Evolutionary conservation across 2,329 filamentous ascomycete genomes (phyloP).

Genomic region (Cladophialophora exuberans): DNA sequence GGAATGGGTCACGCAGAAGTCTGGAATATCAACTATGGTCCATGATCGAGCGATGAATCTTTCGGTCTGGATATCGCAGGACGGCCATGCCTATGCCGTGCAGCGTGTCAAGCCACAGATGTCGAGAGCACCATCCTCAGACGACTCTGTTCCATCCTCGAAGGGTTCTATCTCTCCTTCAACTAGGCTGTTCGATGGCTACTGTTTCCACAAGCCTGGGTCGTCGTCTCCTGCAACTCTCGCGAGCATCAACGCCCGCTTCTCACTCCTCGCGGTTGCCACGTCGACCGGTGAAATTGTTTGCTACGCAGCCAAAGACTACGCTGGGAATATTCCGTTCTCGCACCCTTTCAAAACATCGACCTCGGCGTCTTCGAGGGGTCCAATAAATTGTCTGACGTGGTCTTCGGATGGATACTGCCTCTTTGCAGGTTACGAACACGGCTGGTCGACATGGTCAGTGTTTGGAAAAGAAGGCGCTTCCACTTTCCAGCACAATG

Average conservation of each 20-base stretch:
- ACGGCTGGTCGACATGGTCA: slow-evolving; percentile 95
- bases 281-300: slow-evolving; percentile 77
- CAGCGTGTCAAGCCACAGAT: slow-evolving; percentile 63
- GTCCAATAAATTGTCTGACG: slow-evolving; percentile 70
- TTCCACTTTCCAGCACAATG: slow-evolving; percentile 77
- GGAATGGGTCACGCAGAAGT: slow-evolving; percentile 79
- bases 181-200: slow-evolving; percentile 79
- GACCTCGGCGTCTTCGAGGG: slow-evolving; percentile 68
- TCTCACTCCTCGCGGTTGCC: slow-evolving; percentile 88
- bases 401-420: slow-evolving; percentile 98
- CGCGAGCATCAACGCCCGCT: slow-evolving; percentile 88
- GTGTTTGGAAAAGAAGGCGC: slow-evolving; percentile 91
- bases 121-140: slow-evolving; percentile 36
- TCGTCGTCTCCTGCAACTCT: slow-evolving; percentile 65
- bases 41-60: slow-evolving; percentile 97
- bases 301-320: slow-evolving; percentile 93
- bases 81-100: slow-evolving; percentile 87
- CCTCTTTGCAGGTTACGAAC: slow-evolving; percentile 88
- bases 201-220: slow-evolving; percentile 82
- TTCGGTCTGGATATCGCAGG: slow-evolving; percentile 86
- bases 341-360: slow-evolving; percentile 78
- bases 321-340: slow-evolving; percentile 85
- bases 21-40: slow-evolving; percentile 79
- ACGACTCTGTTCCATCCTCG: slow-evolving; percentile 46
- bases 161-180: slow-evolving; percentile 23